Conservation (phyloP, 768 basidiomycete species). For the Podaxis sp. region DNA sequence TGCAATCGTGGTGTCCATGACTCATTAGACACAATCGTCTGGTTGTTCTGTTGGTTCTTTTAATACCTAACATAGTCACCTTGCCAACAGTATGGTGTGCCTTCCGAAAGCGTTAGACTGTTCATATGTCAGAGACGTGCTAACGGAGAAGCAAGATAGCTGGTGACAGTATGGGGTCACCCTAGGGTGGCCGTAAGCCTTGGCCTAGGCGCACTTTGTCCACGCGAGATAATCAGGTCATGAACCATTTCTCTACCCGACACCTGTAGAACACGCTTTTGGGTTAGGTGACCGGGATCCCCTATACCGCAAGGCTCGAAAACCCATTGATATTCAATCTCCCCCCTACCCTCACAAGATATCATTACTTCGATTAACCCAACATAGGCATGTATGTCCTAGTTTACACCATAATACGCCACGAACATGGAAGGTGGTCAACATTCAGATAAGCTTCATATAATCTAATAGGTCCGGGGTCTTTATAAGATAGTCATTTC, state of each 20-base stretch:
- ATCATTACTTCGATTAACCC: not conserved
- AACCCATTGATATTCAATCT: conserved; percentile 9
- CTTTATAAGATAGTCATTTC: not conserved
- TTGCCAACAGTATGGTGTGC: conserved; percentile 8
- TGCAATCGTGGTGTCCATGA: conserved; percentile 7
- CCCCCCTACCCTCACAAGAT: conserved; percentile 1
- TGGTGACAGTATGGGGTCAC: not conserved
- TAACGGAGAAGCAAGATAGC: not conserved
- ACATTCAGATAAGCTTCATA: conserved; percentile 11
- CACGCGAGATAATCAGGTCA: not conserved
- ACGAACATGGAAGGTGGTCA: conserved; percentile 11
- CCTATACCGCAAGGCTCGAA: conserved; percentile 1
- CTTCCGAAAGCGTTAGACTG: conserved; percentile 9
- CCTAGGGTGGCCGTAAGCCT: not conserved
- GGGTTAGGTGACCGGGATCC: not conserved
- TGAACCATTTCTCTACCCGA: not conserved
- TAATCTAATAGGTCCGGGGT: conserved; percentile 3
- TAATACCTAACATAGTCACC: conserved; percentile 10
- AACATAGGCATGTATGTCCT: conserved; percentile 3
- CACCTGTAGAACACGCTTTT: not conserved
- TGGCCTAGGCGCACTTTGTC: not conserved
- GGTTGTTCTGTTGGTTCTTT: conserved; percentile 5
- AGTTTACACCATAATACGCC: conserved; percentile 5
- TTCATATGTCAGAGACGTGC: not conserved
- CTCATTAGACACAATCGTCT: conserved; percentile 2